These are phyloP conservation scores for Cairneyella variabilis DNA, from an alignment of 495 filamentous ascomycete species.

Conservation along the genomic window DNA sequence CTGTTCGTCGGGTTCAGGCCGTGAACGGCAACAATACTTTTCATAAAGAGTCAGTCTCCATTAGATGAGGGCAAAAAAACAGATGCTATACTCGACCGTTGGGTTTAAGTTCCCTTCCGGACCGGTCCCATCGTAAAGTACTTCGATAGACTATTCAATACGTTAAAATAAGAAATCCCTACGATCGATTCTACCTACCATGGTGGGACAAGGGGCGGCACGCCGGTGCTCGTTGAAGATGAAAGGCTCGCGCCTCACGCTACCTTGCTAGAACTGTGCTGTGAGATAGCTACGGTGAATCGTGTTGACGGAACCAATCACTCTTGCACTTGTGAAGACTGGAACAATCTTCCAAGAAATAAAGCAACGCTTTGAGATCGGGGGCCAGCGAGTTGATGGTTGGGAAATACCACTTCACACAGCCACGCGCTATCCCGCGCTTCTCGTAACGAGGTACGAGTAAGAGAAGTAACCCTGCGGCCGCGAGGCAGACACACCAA, in stretches of 20 bases:
- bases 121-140: neutral
- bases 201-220: neutral
- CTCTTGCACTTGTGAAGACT: neutral
- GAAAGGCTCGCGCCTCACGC: neutral
- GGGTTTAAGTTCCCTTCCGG: neutral
- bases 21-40: constrained; percentile 15
- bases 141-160: neutral
- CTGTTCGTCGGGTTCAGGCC: constrained; percentile 13
- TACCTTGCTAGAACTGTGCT: neutral
- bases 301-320: neutral
- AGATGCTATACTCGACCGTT: neutral
- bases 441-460: no score
- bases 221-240: neutral
- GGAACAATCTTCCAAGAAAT: neutral
- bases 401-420: neutral
- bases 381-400: no score
- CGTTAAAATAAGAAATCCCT: neutral
- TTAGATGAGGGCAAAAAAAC: neutral
- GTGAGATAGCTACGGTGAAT: neutral
- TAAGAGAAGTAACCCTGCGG: no score
- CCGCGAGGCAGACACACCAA: no score
- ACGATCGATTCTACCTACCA: neutral
- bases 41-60: neutral
- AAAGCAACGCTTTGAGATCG: no score
- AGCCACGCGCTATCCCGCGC: neutral